A percentile compares a stretch with the other conserved stretches of the same genome.
phyloP scores from a whole-genome alignment of 352 stramenopile genomes.

The Phytophthora citricola region DNA sequence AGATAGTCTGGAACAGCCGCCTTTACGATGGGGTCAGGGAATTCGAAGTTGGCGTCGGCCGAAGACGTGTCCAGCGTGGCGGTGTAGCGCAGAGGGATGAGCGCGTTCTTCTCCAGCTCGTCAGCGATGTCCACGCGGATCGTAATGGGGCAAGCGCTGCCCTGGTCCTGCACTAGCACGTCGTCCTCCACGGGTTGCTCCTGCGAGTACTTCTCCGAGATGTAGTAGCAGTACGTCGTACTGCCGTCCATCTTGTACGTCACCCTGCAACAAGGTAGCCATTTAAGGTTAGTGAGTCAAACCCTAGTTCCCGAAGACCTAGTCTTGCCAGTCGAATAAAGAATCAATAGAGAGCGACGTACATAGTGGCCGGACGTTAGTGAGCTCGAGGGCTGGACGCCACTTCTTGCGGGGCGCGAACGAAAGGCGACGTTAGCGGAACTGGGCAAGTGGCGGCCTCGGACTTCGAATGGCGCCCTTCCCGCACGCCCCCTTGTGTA shows the following conservation, averaged over 20 bases:
- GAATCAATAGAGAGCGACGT: constrained; percentile 10
- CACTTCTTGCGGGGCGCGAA: background rate
- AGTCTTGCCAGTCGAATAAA: constrained; percentile 3
- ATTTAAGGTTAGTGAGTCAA: background rate
- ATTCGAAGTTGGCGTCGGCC: constrained; percentile 60
- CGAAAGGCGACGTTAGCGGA: constrained; percentile 4
- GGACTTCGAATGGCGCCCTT: constrained; percentile 11
- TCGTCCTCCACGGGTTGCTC: constrained; percentile 52
- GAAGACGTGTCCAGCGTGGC: constrained; percentile 60
- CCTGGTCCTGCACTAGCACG: constrained; percentile 48
- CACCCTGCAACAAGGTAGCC: constrained; percentile 30
- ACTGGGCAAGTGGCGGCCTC: constrained; percentile 8
- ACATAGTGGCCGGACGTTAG: constrained; percentile 32
- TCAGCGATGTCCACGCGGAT: constrained; percentile 69
- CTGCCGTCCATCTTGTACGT: constrained; percentile 78
- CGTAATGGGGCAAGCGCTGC: constrained; percentile 63
- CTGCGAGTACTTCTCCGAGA: constrained; percentile 63
- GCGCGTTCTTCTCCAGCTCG: constrained; percentile 50
- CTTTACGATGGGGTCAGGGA: constrained; percentile 52
- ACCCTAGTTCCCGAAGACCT: constrained; percentile 4
- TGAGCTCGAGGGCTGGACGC: constrained; percentile 8
- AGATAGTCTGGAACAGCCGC: constrained; percentile 55
- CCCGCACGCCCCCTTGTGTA: constrained; percentile 6
- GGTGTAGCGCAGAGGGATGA: constrained; percentile 69
- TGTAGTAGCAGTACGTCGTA: constrained; percentile 88